Base-by-base conservation (phyloP, 805 yeast genomes). In the Starmerella potacharoeniae region DNA sequence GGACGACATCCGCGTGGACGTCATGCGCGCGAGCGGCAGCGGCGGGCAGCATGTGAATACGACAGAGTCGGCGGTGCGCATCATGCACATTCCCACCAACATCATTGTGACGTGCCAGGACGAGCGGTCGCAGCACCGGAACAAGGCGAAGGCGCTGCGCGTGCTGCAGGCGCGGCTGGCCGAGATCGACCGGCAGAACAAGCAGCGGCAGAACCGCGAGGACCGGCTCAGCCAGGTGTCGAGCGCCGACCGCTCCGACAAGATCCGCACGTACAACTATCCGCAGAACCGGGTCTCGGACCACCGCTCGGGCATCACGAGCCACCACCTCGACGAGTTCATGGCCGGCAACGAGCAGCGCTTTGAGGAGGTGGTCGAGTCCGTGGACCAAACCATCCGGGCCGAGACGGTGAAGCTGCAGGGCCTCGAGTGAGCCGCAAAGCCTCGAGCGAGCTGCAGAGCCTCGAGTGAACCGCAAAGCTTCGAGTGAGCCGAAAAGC, bases 31-130 rank as follows among this genome's bases (percentile, higher is more conserved):
- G 0, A 82, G 95, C 54, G 98, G 98, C 3, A 84, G 93, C 60
- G 98, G 98, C 55, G 98, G 98, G 0, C 98, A 91, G 72, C 97
- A 91, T 66, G 98, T 91, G 39, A 91, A 91, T 66, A 91, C 96
- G 13, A 93, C 97, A 0, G 97, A 91, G 66, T 88, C 96, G 1
- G 98, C 98, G 0, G 97, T 93, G 13, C 76, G 98, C 63, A 72
- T 93, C 31, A 88, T 91, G 1, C 98, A 93, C 71, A 73, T 85
- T 14, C 97, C 97, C 5, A 82, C 96, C 0, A 97, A 97, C 3
- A 81, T 87, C 41, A 82, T 81, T 5, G 96, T 93, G 2, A 77
- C 82, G 49, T 95, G 90, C 73, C 97, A 93, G 67, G 97, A 93
- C 66, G 96, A 88, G 65, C 73, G 98, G 59, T 90, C 97, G 0